phyloP scores from a whole-genome alignment of 169 alveolate genomes.

The Eimeria mitis region DNA sequence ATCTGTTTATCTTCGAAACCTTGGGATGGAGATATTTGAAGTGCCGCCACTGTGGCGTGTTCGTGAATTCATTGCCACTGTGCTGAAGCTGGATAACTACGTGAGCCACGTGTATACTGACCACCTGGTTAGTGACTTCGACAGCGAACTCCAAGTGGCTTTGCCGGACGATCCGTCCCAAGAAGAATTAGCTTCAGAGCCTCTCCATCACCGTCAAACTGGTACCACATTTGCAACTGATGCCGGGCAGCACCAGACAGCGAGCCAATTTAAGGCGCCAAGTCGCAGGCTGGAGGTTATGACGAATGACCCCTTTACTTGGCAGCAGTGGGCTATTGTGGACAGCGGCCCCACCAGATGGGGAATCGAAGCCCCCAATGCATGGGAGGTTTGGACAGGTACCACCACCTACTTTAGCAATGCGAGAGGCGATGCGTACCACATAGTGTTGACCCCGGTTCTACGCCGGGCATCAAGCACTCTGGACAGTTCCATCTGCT shows the following conservation, averaged over 20 bases:
- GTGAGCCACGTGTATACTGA: conserved; percentile 82
- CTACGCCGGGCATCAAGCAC: not conserved
- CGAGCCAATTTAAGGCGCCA: not conserved
- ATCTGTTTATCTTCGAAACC: conserved; percentile 83
- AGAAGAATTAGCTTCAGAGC: not conserved
- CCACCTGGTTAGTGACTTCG: conserved; percentile 77
- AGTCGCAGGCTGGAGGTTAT: conserved; percentile 75
- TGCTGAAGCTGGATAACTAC: conserved; percentile 68
- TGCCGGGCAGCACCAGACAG: not conserved
- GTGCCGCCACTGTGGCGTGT: conserved; percentile 82
- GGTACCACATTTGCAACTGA: not conserved
- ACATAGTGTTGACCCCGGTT: not conserved
- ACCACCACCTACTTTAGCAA: not conserved
- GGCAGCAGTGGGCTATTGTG: conserved; percentile 83
- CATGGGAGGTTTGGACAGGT: conserved; percentile 85
- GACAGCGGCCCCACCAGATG: conserved; percentile 79
- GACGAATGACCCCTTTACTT: conserved; percentile 82
- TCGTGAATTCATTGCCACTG: conserved; percentile 74
- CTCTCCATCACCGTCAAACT: not conserved
- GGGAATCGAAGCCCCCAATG: conserved; percentile 83
- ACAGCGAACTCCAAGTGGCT: conserved; percentile 20
- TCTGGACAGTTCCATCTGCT: not conserved
- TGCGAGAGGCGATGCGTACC: not conserved
- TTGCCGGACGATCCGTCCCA: not conserved
- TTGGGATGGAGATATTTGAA: conserved; percentile 84